Conservation (phyloP, 106 monocot genomes). For the Dendrobium catenatum region DNA sequence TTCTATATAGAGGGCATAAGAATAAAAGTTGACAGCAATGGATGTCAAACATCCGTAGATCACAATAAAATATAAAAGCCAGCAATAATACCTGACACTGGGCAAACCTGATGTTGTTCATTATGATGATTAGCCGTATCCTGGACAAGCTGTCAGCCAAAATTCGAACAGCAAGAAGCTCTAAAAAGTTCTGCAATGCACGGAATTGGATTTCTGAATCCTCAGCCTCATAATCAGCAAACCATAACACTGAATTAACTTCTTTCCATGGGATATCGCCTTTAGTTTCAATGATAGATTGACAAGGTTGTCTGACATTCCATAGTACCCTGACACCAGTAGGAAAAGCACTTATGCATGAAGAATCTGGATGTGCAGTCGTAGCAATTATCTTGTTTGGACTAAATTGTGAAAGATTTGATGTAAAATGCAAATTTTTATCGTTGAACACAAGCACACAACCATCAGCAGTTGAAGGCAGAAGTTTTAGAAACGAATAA, state of each 20-base stretch:
- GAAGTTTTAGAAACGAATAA: slow-evolving; percentile 26
- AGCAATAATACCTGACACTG: slow-evolving; percentile 42
- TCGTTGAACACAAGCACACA: slow-evolving; percentile 48
- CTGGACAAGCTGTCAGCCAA: slow-evolving; percentile 32
- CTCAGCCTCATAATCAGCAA: slow-evolving; percentile 26
- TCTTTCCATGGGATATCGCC: slow-evolving; percentile 38
- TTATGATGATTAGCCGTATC: slow-evolving; percentile 41
- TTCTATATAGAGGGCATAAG: background rate
- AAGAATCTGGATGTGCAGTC: slow-evolving; percentile 17
- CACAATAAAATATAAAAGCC: background rate
- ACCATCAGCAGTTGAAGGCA: slow-evolving; percentile 19
- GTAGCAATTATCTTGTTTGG: slow-evolving; percentile 34
- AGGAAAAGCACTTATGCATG: slow-evolving; percentile 11
- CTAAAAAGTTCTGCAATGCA: slow-evolving; percentile 36
- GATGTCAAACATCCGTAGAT: background rate
- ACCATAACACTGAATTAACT: slow-evolving; percentile 44
- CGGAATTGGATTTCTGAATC: slow-evolving; percentile 13
- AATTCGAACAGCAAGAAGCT: slow-evolving; percentile 42
- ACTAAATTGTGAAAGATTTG: slow-evolving; percentile 23
- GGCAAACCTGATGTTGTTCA: slow-evolving; percentile 62
- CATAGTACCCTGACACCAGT: slow-evolving; percentile 25
- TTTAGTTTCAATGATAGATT: slow-evolving; percentile 18
- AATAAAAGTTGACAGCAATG: background rate
- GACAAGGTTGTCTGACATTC: slow-evolving; percentile 18
- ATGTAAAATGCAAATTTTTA: slow-evolving; percentile 37